phyloP scores from a whole-genome alignment of 1,284 basidiomycete genomes.

The Ustilago sp. region DNA sequence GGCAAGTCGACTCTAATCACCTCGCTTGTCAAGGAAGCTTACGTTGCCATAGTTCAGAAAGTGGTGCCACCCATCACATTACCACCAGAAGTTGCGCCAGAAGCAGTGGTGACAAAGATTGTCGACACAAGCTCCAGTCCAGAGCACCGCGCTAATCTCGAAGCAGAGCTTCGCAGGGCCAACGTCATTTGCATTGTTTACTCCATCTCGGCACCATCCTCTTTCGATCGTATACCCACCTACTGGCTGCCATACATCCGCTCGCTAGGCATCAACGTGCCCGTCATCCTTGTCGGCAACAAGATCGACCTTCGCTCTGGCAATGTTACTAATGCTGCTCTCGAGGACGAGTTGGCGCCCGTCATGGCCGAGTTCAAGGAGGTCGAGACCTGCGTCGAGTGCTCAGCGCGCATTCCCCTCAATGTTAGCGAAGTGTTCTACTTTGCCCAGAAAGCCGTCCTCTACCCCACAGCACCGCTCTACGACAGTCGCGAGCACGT shows the following conservation, averaged over 20 bases:
- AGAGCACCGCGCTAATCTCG: slow-evolving; percentile 85
- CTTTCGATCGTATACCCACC: slow-evolving; percentile 96
- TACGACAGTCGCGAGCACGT: slow-evolving; percentile 94
- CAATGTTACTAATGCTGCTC: slow-evolving; percentile 89
- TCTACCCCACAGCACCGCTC: slow-evolving; percentile 94
- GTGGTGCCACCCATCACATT: slow-evolving; percentile 67
- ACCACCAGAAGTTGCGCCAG: slow-evolving; percentile 66
- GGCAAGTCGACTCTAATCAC: slow-evolving; percentile 66
- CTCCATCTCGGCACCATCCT: slow-evolving; percentile 92
- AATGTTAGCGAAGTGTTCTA: slow-evolving; percentile 99
- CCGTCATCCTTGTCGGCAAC: slow-evolving; percentile 96
- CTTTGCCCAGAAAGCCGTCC: slow-evolving; percentile 97
- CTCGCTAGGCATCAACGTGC: slow-evolving; percentile 88
- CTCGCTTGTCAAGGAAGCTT: slow-evolving; percentile 82
- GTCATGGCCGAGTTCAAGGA: slow-evolving; percentile 69
- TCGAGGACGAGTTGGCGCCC: slow-evolving; percentile 78
- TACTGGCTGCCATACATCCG: slow-evolving; percentile 99
- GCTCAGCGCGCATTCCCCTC: slow-evolving; percentile 80
- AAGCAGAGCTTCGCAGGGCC: slow-evolving; percentile 93
- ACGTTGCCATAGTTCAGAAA: slow-evolving; percentile 81
- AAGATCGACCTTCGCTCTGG: slow-evolving; percentile 96
- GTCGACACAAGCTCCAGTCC: slow-evolving; percentile 70
- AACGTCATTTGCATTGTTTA: slow-evolving; percentile 97
- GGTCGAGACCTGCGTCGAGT: slow-evolving; percentile 97
- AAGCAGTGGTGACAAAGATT: slow-evolving; percentile 67